A percentile compares a stretch with the other conserved stretches of the same genome.
These are phyloP conservation scores for Acacia confusa DNA, from an alignment of 306 rosid genomes.

Conservation along the genomic window DNA sequence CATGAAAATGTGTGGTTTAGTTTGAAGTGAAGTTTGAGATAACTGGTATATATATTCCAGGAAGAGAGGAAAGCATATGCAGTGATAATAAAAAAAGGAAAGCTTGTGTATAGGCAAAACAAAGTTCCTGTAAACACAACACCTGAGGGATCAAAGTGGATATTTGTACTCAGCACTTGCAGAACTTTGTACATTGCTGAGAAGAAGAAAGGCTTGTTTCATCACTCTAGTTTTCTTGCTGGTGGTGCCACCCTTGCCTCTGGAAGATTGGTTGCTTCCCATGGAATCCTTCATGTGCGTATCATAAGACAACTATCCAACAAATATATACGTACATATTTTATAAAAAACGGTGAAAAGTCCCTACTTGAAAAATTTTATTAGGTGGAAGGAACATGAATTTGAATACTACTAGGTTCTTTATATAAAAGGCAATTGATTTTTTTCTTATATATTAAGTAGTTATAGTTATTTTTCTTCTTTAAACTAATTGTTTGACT, in stretches of 20 bases:
- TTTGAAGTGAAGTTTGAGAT: background rate
- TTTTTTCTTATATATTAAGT: no score
- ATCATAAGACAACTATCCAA: no score
- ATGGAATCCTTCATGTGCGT: slow-evolving; percentile 71
- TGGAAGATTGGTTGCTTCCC: slow-evolving; percentile 67
- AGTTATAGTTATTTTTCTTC: no score
- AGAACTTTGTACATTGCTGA: slow-evolving; percentile 65
- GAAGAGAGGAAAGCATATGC: slow-evolving; percentile 76
- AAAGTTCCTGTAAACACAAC: slow-evolving; percentile 59
- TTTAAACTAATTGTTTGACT: no score
- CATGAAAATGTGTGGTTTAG: background rate
- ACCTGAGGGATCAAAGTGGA: slow-evolving; percentile 73
- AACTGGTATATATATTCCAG: slow-evolving; percentile 33
- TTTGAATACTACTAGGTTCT: no score
- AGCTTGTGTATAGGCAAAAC: slow-evolving; percentile 56
- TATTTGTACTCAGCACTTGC: slow-evolving; percentile 78
- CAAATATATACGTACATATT: no score
- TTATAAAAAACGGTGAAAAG: no score
- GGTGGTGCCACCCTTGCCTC: slow-evolving; percentile 85
- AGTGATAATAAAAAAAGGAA: slow-evolving; percentile 57
- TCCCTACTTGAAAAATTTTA: no score
- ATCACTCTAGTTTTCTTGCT: slow-evolving; percentile 86
- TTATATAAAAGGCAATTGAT: no score
- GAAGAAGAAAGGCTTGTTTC: slow-evolving; percentile 77
- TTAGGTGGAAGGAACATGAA: no score